Evolutionary conservation across 441 rosid genomes (phyloP), one percentile per base, ranked within the genome.

Genomic region (Gossypium trilobum): DNA sequence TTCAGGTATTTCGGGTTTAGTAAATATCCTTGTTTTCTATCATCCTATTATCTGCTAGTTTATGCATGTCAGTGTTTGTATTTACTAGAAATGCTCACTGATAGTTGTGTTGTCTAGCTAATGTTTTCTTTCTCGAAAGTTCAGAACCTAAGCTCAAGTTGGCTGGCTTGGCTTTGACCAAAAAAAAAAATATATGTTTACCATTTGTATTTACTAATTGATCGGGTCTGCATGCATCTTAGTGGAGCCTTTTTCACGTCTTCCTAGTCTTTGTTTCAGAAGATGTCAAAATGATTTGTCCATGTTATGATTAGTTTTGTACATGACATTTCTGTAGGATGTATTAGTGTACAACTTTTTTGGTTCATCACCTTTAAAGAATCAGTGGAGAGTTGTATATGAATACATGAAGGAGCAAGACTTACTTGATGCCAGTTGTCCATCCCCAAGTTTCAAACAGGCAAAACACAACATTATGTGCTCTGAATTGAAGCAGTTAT

Each of bases 401-500:
- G 77, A 60, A 70, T 88, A 66, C 71, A 82, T 85, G 89, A 72
- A 73, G 55, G 84, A 83, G 55, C 80, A 76, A 73, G 27, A 68
- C 55, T 54, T 87, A 73, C 74, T 84, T 46, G 81, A 77, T 61
- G 69, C n/a, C 29, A 17, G 57, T 13, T 39, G 46, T 62, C 62
- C 81, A 27, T 81, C 62, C 75, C 83, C 86, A 39, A 64, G 29
- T 31, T 88, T 85, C 54, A 71, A 52, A 11, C 70, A 33, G 13
- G 75, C 77, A 31, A 83, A 79, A 69, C 87, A 85, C 72, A 78
- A 73, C 62, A 69, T 82, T 56, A 67, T 87, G 59, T 87, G 86
- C 73, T 83, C 90, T 31, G 90, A 88, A 80, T 56, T 88, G 74
- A 88, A 86, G 81, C 90, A 83, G 23, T 58, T 88, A 57, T 86